Base-by-base conservation (phyloP, 129 eudicot species). In the Tanacetum coccineum region DNA sequence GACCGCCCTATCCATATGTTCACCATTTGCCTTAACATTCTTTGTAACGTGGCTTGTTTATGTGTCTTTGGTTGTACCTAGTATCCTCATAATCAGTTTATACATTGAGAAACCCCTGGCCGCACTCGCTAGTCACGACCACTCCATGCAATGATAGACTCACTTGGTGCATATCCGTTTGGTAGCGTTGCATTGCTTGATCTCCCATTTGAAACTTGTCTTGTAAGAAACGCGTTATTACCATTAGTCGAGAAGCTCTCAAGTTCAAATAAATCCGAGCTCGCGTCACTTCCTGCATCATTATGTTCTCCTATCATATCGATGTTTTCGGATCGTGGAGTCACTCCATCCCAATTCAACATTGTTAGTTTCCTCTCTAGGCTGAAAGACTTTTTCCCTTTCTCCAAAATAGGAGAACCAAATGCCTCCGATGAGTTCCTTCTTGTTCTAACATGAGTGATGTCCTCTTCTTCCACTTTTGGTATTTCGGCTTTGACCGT, bases 121-220 rank as follows among this genome's bases (percentile, higher is more conserved):
- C 2, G 84, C 95, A 25, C 98, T 88, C 26, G 95, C 98, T 3
- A n/a, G 96, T 92, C 10, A 88, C 84, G 3, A 86, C n/a, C 95
- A 22, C 98, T 92, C 98, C 98, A 92, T 19, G 84, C 91, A 55
- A 92, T 82, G 87, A 96, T 92, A 9, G 95, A 95, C 60, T 92
- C 98, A 8, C 98, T 92, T 10, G 98, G 96, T 3, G 96, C 91
- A 25, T 92, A 88, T 62, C 95, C 76, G 13, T 80, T 78, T 44
- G 81, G 67, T 44, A 80, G 86, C 5, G 81, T 76, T 9, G 76
- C 81, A 47, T 49, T 70, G 68, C 85, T 64, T 20, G 84, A 76
- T 74, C 78, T 68, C 72, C 87, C 79, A 4, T 83, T 87, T 1
- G 80, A 71, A 25, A 80, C 74, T 39, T 82, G 85, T 62, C 88